Evolutionary conservation across 306 rosid species (phyloP).

Genomic region (Prunus armeniaca): DNA sequence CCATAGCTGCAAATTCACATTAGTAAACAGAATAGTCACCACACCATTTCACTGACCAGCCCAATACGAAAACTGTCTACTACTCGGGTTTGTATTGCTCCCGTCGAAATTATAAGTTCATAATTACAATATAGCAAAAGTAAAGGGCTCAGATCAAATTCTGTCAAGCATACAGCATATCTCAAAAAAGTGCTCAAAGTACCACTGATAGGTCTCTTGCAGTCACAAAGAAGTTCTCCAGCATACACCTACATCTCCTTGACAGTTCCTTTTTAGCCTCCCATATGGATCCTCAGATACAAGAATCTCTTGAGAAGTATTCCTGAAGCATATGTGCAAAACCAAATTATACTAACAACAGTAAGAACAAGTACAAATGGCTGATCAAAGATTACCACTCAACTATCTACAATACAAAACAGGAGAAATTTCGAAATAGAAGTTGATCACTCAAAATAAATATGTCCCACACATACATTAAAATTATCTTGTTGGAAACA

Average conservation of each 20-base stretch:
- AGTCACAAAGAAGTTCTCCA: conserved; percentile 15
- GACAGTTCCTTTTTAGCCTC: conserved; percentile 7
- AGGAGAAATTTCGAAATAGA: not conserved
- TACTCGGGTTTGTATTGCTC: no score
- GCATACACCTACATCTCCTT: conserved; percentile 16
- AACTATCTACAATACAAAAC: not conserved
- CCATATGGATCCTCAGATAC: conserved; percentile 4
- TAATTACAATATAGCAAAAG: no score
- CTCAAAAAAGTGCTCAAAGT: conserved; percentile 15
- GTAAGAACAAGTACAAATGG: conserved; percentile 1
- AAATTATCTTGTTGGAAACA: not conserved
- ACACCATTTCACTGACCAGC: no score
- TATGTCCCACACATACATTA: not conserved
- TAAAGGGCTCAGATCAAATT: not conserved
- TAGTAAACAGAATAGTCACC: no score
- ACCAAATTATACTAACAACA: not conserved
- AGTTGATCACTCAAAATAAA: not conserved
- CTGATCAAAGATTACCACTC: not conserved
- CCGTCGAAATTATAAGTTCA: no score
- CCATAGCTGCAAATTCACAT: no score
- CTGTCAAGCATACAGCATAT: conserved; percentile 10
- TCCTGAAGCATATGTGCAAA: not conserved
- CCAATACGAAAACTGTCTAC: no score
- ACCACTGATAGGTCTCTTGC: conserved; percentile 13
- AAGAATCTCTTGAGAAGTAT: not conserved